Conservation (phyloP, 257 asterid species). For the Mentha longifolia region DNA sequence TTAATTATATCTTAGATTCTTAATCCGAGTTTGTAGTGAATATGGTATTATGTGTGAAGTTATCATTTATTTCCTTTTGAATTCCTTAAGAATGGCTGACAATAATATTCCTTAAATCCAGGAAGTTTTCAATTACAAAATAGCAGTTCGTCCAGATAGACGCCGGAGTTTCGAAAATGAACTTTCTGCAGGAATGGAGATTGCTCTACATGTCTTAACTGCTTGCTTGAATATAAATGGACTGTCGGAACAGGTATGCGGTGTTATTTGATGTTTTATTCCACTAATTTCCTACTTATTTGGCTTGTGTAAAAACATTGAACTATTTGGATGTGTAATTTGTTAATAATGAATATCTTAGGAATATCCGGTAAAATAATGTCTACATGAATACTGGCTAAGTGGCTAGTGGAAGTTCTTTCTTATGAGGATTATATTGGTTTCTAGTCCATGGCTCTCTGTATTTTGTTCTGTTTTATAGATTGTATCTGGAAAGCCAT, state of each 20-base stretch:
- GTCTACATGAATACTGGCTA: conserved; percentile 5
- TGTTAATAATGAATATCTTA: conserved; percentile 12
- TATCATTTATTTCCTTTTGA: conserved; percentile 11
- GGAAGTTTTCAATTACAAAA: conserved; percentile 96
- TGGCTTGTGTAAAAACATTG: neutral
- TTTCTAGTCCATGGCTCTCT: conserved; percentile 5
- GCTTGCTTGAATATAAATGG: conserved; percentile 86
- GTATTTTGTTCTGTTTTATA: conserved; percentile 9
- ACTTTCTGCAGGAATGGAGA: conserved; percentile 80
- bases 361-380: neutral
- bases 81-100: conserved; percentile 14
- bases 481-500: conserved; percentile 21
- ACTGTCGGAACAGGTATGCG: conserved; percentile 79
- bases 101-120: conserved; percentile 42
- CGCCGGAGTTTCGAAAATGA: conserved; percentile 91
- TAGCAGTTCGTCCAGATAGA: conserved; percentile 96
- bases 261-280: conserved; percentile 27
- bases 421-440: neutral
- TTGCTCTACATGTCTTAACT: conserved; percentile 79
- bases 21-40: conserved; percentile 9
- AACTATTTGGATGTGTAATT: conserved; percentile 22
- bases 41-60: neutral
- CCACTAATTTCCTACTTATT: conserved; percentile 3
- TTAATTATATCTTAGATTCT: neutral
- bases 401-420: neutral